Base-by-base conservation (phyloP, 331 rosid genomes). In the Telfairia occidentalis region DNA sequence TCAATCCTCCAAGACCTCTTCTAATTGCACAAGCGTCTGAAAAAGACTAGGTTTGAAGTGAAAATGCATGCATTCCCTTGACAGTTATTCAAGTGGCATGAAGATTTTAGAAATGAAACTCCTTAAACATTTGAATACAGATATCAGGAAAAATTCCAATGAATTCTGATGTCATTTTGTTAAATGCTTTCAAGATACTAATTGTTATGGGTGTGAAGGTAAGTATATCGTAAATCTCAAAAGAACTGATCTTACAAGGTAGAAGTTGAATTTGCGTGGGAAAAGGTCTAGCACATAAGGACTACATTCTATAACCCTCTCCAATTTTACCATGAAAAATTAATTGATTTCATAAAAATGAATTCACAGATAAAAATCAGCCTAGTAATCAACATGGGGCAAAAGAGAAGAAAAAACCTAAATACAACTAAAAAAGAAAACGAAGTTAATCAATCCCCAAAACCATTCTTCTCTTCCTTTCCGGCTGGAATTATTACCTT, bases 401-500 rank as follows among this genome's bases (percentile, higher is more conserved):
- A 7, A 28, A 19, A 5, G 3, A 21, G 26, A 40, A 67, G 12
- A 32, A 16, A 29, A 32, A 32, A 26, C 13, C 3, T 70, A 70
- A 70, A 70, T 70, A 70, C 57, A 70, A 70, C 73, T 66, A 66
- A 66, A 43, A 13, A 40, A 70, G 57, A 45, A 71, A 71, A 48
- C n/a, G 7, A 46, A 71, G 43, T 9, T 46, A 71, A 71, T 71
- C 59, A 48, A 71, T 48, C 29, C 38, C 59, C 58, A 13, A 71
- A 21, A 71, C 60, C 29, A 49, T 28, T 70, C 76, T 65, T 28
- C 71, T 71, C 75, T 48, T 71, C 43, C 59, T 71, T 71, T 48
- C 43, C 37, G 26, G 24, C 75, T 29, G 59, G 43, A 71, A 71
- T 48, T 70, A 63, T 84, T 87, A 90, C 83, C 97, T 87, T 48